phyloP scores from a whole-genome alignment of 176 grass and related monocot genomes.

The Carex myosuroides region DNA sequence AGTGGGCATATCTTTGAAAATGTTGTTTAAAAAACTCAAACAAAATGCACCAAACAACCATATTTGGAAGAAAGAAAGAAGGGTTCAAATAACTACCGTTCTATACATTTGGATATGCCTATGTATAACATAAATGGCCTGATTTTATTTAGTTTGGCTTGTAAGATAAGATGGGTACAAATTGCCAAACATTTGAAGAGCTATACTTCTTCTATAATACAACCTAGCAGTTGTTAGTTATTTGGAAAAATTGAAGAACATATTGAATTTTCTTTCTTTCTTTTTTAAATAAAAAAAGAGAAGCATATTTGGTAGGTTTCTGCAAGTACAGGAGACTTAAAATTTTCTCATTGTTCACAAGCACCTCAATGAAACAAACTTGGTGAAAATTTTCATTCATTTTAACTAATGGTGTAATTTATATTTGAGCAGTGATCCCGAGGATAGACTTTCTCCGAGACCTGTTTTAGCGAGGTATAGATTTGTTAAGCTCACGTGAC shows the following conservation, averaged over 20 bases:
- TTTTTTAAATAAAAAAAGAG: neutral
- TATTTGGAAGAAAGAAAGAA: neutral
- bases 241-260: neutral
- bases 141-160: neutral
- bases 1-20: neutral
- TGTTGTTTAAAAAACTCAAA: neutral
- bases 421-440: slow-evolving; percentile 63
- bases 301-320: neutral
- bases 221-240: neutral
- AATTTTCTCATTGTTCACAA: neutral
- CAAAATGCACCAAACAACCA: neutral
- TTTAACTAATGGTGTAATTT: slow-evolving; percentile 21
- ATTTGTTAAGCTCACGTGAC: neutral
- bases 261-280: neutral
- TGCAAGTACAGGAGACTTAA: neutral
- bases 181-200: neutral
- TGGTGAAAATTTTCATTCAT: neutral
- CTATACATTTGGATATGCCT: neutral
- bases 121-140: neutral
- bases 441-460: slow-evolving; percentile 65
- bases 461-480: slow-evolving; percentile 80
- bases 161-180: neutral
- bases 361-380: neutral
- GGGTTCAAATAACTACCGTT: neutral
- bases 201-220: neutral